phyloP scores from a whole-genome alignment of 2,329 filamentous ascomycete genomes.

The Ophiostoma tasmaniense region DNA sequence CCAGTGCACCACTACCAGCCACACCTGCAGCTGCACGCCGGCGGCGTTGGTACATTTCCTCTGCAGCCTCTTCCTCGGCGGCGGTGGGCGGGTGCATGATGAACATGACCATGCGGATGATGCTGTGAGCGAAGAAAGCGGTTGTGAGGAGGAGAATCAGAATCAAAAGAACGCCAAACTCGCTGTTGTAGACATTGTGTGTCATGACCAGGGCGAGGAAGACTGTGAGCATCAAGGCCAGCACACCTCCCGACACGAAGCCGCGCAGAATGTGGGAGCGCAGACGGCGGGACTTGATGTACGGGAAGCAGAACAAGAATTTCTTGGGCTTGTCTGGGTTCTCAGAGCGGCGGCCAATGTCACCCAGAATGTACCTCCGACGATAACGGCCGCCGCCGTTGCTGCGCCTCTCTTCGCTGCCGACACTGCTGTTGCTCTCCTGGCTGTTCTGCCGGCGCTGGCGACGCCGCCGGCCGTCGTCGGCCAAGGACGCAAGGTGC shows the following conservation, averaged over 20 bases:
- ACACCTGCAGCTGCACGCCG: slow-evolving; percentile 3
- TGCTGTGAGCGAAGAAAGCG: slow-evolving; percentile 71
- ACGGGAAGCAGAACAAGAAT: slow-evolving; percentile 48
- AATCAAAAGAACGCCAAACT: slow-evolving; percentile 73
- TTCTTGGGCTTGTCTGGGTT: slow-evolving; percentile 25
- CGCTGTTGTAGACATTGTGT: slow-evolving; percentile 52
- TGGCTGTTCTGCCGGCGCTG: slow-evolving; percentile 12
- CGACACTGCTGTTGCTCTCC: not conserved
- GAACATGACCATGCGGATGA: slow-evolving; percentile 65
- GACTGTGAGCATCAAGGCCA: slow-evolving; percentile 50
- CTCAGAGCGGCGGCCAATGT: slow-evolving; percentile 1
- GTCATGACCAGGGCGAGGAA: slow-evolving; percentile 67
- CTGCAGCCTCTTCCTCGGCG: slow-evolving; percentile 25
- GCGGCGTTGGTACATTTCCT: slow-evolving; percentile 24
- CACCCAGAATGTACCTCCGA: slow-evolving; percentile 12
- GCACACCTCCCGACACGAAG: slow-evolving; percentile 56
- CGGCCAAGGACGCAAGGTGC: slow-evolving; percentile 38
- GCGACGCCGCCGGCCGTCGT: slow-evolving; percentile 32
- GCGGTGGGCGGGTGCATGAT: slow-evolving; percentile 41
- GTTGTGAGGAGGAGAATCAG: slow-evolving; percentile 65
- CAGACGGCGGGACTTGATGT: slow-evolving; percentile 45
- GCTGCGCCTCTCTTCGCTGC: not conserved
- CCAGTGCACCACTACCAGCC: slow-evolving; percentile 19
- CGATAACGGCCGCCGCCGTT: slow-evolving; percentile 13
- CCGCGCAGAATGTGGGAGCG: slow-evolving; percentile 50